Conservation (phyloP, 768 basidiomycete genomes). For the Tremella mesenterica region DNA sequence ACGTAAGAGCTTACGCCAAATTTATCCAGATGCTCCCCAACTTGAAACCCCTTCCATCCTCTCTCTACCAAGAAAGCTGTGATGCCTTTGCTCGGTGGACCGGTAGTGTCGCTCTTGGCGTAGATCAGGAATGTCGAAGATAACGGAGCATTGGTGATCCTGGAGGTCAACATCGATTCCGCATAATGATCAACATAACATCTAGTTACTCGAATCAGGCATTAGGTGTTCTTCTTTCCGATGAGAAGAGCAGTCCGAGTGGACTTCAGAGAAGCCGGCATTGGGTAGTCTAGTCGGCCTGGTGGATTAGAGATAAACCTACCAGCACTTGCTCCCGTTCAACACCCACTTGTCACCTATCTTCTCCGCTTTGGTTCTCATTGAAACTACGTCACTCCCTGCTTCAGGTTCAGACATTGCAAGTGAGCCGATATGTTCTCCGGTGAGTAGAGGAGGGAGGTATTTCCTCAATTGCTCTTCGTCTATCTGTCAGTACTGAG, state of each 20-base stretch:
- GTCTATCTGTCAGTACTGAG: no score
- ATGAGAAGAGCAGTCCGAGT: no score
- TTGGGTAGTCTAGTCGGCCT: conserved; percentile 6
- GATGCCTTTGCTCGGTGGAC: conserved; percentile 69
- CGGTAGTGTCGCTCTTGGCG: conserved; percentile 71
- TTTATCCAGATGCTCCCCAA: conserved; percentile 85
- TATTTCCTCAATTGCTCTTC: conserved; percentile 71
- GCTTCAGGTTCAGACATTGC: conserved; percentile 91
- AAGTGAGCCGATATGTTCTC: conserved; percentile 67
- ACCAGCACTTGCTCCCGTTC: conserved; percentile 94
- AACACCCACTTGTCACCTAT: conserved; percentile 44
- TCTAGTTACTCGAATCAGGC: neutral
- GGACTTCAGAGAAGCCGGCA: no score
- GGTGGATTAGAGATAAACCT: conserved; percentile 22
- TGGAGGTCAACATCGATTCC: no score
- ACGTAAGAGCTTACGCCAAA: conserved; percentile 53
- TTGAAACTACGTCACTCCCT: conserved; percentile 93
- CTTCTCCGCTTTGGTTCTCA: conserved; percentile 74
- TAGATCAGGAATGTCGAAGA: conserved; percentile 89
- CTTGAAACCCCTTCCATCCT: conserved; percentile 55
- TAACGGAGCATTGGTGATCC: conserved; percentile 90
- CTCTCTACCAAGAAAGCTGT: conserved; percentile 81
- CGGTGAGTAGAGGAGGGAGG: conserved; percentile 67
- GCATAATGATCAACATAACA: conserved; percentile 1
- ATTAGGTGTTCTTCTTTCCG: neutral